Evolutionary conservation across 1,284 basidiomycete genomes (phyloP), one percentile per base, ranked within the genome.

Genomic region (Moesziomyces sp.): DNA sequence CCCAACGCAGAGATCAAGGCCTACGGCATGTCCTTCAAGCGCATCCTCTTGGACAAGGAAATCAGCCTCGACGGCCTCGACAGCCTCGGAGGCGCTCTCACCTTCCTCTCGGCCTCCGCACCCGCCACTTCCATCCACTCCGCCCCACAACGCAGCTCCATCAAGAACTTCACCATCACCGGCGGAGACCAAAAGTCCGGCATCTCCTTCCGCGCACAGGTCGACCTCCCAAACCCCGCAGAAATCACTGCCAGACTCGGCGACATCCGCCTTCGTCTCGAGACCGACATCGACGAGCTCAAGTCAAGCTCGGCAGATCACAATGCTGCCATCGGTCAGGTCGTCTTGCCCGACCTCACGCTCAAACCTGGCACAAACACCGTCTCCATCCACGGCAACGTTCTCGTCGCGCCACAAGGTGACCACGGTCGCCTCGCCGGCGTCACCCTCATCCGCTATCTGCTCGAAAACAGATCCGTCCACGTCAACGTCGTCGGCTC

Each of bases 21-120:
- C 16, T 79, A 76, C 35, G 74, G 66, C n/a, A 60, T 79, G 62
- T 60, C 58, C 5, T 79, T 79, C 52, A 63, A 61, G 24, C 60
- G 62, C 24, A 63, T 79, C 14, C 11, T 21, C 16, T 38, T 79
- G 18, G 73, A 78, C 11, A 79, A 79, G 55, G 26, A 51, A 11
- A 66, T 79, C 35, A 16, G 21, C 19, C 26, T 78, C 9, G 66
- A 67, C 4, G 77, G 77, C 2, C 60, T 79, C 14, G 54, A 56
- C 40, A 43, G 48, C 44, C 67, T 79, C 19, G 72, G 69, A 35
- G 77, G 76, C 13, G 58, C 54, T 3, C 65, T 76, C 34, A 54
- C 54, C 21, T 77, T 61, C 28, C 55, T 16, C 5, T 30, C 42
- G 3, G 30, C 30, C 10, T 24, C 42, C 11, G 40, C 35, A 1